Evolutionary conservation across 169 alveolate species (phyloP), one percentile per base, ranked within the genome.

Genomic region (Plasmodium billcollinsi): DNA sequence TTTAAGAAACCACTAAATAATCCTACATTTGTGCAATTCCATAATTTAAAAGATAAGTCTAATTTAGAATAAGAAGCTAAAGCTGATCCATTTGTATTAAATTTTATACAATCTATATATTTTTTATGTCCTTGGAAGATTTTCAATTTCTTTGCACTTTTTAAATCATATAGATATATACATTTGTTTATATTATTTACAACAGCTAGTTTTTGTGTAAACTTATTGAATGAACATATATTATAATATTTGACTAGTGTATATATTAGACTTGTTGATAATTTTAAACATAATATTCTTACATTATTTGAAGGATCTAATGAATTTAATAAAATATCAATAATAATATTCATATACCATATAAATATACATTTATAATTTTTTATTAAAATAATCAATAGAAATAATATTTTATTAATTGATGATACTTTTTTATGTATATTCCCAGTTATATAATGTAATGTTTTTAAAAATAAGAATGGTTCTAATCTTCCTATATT

Each of bases 111-210:
- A 50, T 86, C 70, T 7, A 86, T 33, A 54, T 45, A 54, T 71
- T 73, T 73, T 67, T 71, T 71, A 86, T 86, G 92, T 21, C 92
- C 92, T 61, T 86, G 92, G 73, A 86, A 86, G 3, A 86, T 86
- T 49, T 86, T 86, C 39, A 72, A 73, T 21, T 86, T 86, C 33
- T 73, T 86, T 59, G 92, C 92, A 72, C 73, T 86, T 24, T 86
- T 86, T 56, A 86, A 72, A 72, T 86, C 92, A 21, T 86, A 86
- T 59, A 86, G 43, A 86, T 86, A 86, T 26, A 86, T 86, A 33
- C 86, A 86, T 4, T 72, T 86, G 45, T 61, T 86, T 24, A 59
- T 61, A 63, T 86, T 70, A 86, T 86, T 86, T 72, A 59, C 92
- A 15, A 86, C 92, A 4, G 92, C 92, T 52, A 86, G 63, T 59